phyloP scores from a whole-genome alignment of 2,329 filamentous ascomycete species.

The Epichloe amarillans region DNA sequence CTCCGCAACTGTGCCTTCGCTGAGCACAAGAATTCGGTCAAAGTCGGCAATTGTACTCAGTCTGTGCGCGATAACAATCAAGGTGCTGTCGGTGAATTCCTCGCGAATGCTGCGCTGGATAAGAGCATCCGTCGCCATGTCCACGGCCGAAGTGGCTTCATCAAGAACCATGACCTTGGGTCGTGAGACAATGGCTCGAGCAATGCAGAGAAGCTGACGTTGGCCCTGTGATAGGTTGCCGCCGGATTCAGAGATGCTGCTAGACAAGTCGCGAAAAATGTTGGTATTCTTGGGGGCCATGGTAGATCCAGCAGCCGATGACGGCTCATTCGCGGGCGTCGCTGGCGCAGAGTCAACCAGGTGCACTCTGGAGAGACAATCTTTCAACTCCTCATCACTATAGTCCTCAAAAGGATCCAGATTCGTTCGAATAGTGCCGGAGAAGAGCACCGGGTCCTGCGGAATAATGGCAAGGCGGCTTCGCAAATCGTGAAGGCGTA shows the following conservation, averaged over 20 bases:
- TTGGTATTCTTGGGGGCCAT: slow-evolving; percentile 42
- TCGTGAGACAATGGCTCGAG: slow-evolving; percentile 56
- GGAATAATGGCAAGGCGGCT: slow-evolving; percentile 71
- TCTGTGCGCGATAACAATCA: slow-evolving; percentile 64
- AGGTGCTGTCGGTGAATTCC: slow-evolving; percentile 54
- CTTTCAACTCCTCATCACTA: slow-evolving; percentile 52
- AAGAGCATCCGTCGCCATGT: slow-evolving; percentile 61
- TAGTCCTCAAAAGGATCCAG: slow-evolving; percentile 65
- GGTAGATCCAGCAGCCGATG: slow-evolving; percentile 21
- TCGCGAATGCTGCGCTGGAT: slow-evolving; percentile 63
- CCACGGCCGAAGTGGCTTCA: slow-evolving; percentile 66
- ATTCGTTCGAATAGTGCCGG: slow-evolving; percentile 62
- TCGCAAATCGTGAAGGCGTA: slow-evolving; percentile 56
- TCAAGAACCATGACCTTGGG: slow-evolving; percentile 71
- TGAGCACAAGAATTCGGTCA: slow-evolving; percentile 59
- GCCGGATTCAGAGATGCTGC: slow-evolving; percentile 56
- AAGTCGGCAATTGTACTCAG: slow-evolving; percentile 68
- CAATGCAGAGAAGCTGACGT: slow-evolving; percentile 62
- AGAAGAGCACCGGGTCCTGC: slow-evolving; percentile 69
- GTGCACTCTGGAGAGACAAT: slow-evolving; percentile 58
- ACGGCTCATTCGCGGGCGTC: slow-evolving; percentile 26
- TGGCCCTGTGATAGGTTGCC: slow-evolving; percentile 66
- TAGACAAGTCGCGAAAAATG: slow-evolving; percentile 48
- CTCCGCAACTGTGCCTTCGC: slow-evolving; percentile 53
- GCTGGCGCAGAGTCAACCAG: slow-evolving; percentile 35